Evolutionary conservation across 2,329 filamentous ascomycete species (phyloP).

Genomic region (Penicillium italicum): DNA sequence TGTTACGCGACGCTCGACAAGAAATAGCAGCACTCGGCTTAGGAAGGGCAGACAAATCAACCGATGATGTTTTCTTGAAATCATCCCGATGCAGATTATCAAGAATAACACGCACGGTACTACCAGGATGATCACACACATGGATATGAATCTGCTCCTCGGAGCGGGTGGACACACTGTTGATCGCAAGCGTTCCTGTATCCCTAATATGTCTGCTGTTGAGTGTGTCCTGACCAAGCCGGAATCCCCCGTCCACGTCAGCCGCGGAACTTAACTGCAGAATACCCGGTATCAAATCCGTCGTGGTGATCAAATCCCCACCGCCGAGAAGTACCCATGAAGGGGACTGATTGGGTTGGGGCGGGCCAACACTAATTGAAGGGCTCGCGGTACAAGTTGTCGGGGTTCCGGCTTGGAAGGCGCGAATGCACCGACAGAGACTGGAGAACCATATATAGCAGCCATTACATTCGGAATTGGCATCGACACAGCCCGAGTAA

Average conservation of each 20-base stretch:
- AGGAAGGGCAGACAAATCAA: not conserved
- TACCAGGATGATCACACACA: not conserved
- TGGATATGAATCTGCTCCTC: slow-evolving; percentile 7
- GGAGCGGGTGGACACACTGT: not conserved
- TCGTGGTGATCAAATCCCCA: not conserved
- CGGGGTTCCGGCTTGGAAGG: not conserved
- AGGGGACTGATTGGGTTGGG: not conserved
- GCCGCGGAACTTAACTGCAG: not conserved
- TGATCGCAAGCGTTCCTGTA: slow-evolving; percentile 1
- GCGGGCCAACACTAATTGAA: not conserved
- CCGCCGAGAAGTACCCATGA: not conserved
- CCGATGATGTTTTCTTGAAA: not conserved
- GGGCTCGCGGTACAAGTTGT: not conserved
- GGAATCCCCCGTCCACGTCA: not conserved
- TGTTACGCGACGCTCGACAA: not conserved
- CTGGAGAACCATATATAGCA: not conserved
- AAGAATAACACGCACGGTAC: not conserved
- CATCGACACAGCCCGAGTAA: not conserved
- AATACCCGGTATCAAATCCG: not conserved
- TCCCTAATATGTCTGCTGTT: not conserved
- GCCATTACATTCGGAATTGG: slow-evolving; percentile 1
- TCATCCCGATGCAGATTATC: not conserved
- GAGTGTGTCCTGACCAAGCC: not conserved
- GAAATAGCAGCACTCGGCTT: not conserved
- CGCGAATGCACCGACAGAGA: not conserved